phyloP scores from a whole-genome alignment of 2,329 filamentous ascomycete genomes.

The Penicillium sclerotiorum region DNA sequence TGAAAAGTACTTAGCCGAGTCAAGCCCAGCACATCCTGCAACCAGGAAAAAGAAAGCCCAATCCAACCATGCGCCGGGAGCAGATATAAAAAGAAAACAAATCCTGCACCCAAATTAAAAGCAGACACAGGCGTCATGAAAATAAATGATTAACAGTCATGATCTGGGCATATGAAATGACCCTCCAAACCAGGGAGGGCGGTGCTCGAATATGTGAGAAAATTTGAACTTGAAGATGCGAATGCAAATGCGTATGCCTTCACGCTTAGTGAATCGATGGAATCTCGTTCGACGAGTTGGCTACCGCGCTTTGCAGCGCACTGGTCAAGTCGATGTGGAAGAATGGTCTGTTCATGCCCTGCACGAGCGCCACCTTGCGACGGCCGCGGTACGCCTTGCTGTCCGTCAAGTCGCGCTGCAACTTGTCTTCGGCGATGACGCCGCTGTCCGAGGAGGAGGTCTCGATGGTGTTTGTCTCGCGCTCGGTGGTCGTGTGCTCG shows the following conservation, averaged over 20 bases:
- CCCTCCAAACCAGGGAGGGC: constrained; percentile 26
- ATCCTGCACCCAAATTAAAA: too few relatives aligned
- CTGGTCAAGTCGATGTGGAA: constrained; percentile 94
- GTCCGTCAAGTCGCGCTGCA: constrained; percentile 50
- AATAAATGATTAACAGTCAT: constrained; percentile 26
- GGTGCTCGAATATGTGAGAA: constrained; percentile 11
- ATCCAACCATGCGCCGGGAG: neutral
- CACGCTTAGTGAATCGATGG: constrained; percentile 8
- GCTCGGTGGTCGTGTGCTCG: constrained; percentile 34
- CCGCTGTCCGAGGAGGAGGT: constrained; percentile 32
- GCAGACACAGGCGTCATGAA: too few relatives aligned
- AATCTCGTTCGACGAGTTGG: constrained; percentile 64
- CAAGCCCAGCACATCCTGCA: constrained; percentile 2
- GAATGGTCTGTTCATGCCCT: constrained; percentile 84
- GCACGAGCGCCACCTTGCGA: constrained; percentile 65
- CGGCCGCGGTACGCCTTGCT: constrained; percentile 50
- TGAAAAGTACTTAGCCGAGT: constrained; percentile 2
- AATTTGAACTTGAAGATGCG: constrained; percentile 3
- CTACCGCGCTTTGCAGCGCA: constrained; percentile 83
- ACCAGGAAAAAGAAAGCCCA: neutral
- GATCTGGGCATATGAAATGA: constrained; percentile 22
- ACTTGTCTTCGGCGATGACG: constrained; percentile 35
- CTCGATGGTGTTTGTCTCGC: constrained; percentile 34
- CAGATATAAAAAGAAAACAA: neutral
- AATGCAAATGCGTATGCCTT: neutral